Percentiles rank a stretch among this genome's conserved stretches.
Conservation (phyloP, 2,329 filamentous ascomycete species). For the Claviceps sorghi region DNA sequence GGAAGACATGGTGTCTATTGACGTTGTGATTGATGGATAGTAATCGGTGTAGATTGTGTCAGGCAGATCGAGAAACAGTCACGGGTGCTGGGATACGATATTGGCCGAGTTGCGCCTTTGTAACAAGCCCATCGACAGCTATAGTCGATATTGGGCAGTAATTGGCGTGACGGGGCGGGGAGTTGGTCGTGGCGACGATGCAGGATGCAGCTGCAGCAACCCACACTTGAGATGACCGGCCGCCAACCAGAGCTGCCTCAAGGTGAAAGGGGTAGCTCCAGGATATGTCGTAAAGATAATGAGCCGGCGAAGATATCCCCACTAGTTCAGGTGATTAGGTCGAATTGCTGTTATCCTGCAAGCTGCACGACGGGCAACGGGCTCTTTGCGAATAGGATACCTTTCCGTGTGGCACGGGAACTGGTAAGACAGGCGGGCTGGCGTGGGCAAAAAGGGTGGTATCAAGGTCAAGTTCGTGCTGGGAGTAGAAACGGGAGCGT, state of each 20-base stretch:
- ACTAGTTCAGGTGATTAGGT: neutral
- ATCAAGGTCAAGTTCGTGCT: neutral
- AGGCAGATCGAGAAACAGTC: neutral
- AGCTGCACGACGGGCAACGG: neutral
- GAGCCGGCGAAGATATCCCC: neutral
- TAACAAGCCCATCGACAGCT: slow-evolving; percentile 1
- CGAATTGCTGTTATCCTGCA: neutral
- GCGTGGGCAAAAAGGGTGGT: neutral
- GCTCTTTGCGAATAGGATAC: neutral
- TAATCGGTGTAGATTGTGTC: neutral
- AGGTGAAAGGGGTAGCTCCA: neutral
- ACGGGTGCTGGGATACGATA: neutral
- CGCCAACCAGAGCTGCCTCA: slow-evolving; percentile 5
- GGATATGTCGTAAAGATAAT: slow-evolving; percentile 3
- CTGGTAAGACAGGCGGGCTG: neutral
- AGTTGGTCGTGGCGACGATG: neutral
- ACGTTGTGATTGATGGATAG: neutral
- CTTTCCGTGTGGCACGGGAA: neutral
- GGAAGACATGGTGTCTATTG: slow-evolving; percentile 15
- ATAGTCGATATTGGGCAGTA: slow-evolving; percentile 2
- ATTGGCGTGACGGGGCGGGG: neutral
- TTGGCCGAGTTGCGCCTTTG: slow-evolving; percentile 6
- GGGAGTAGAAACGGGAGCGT: neutral
- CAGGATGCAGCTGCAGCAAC: slow-evolving; percentile 5
- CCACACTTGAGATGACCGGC: slow-evolving; percentile 1